Conservation (phyloP, 176 grass and related monocot genomes). For the Eragrostis curvula region DNA sequence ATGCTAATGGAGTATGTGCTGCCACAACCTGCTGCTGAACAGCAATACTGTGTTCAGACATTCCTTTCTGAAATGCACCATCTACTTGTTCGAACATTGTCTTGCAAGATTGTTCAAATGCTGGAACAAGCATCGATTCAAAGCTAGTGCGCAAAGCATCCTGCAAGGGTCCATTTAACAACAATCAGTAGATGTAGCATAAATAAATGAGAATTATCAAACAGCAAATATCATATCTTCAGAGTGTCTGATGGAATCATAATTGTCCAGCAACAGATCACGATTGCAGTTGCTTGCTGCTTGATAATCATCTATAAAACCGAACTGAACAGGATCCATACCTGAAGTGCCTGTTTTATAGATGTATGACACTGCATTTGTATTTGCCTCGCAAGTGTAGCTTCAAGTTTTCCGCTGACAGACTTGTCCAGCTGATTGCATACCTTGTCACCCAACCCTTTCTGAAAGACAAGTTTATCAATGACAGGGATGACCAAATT, state of each 20-base stretch:
- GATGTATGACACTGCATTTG: constrained; percentile 90
- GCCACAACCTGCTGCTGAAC: constrained; percentile 89
- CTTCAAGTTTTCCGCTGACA: constrained; percentile 87
- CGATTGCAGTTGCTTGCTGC: constrained; percentile 9
- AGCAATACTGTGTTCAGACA: constrained; percentile 79
- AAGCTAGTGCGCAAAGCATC: constrained; percentile 78
- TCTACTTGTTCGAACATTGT: constrained; percentile 99
- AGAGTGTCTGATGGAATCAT: constrained; percentile 9
- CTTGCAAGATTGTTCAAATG: constrained; percentile 92
- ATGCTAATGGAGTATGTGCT: constrained; percentile 80
- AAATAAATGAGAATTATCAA: constrained; percentile 2
- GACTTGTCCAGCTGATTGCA: constrained; percentile 95
- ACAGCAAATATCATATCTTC: constrained; percentile 17
- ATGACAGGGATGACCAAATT: constrained; percentile 27
- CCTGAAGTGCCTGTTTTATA: constrained; percentile 92
- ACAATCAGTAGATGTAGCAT: constrained; percentile 28
- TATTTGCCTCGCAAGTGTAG: constrained; percentile 86
- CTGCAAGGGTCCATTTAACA: constrained; percentile 55
- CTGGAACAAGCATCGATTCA: constrained; percentile 82
- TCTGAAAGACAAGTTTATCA: constrained; percentile 56
- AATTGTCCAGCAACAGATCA: not conserved
- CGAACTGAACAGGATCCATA: constrained; percentile 29
- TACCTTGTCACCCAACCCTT: constrained; percentile 83
- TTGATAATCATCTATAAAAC: constrained; percentile 29
- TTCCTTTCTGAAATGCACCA: constrained; percentile 95